A percentile compares a stretch with the other conserved stretches of the same genome.
These are phyloP conservation scores for Trichoderma citrinoviride DNA, from an alignment of 2,329 filamentous ascomycete genomes.

Conservation along the genomic window DNA sequence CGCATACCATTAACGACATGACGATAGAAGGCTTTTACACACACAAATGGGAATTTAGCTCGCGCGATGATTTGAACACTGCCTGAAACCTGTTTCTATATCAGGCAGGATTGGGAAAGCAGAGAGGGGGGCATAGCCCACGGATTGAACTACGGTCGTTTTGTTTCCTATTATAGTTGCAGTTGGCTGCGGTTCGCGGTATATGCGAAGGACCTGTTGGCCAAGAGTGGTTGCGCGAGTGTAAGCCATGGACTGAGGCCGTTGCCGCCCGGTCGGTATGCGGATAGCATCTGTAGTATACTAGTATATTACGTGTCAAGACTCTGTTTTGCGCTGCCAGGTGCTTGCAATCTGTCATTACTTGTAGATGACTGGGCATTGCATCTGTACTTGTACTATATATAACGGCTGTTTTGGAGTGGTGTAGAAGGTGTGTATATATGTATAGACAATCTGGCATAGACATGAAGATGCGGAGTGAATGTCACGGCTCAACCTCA, in stretches of 20 bases:
- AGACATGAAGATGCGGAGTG: too few species aligned
- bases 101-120: not conserved
- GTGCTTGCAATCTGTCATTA: too few species aligned
- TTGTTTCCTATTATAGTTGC: not conserved
- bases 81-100: not conserved
- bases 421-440: too few species aligned
- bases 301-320: too few species aligned
- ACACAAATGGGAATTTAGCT: constrained; percentile 7
- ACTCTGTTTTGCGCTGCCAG: too few species aligned
- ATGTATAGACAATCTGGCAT: too few species aligned
- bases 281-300: too few species aligned
- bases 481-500: too few species aligned
- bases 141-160: not conserved
- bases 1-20: constrained; percentile 9
- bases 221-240: not conserved
- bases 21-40: constrained; percentile 16
- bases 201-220: not conserved
- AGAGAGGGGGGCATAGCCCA: not conserved
- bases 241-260: not conserved
- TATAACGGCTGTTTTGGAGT: too few species aligned
- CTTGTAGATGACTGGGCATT: too few species aligned
- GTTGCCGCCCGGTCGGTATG: not conserved
- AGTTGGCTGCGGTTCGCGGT: not conserved
- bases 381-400: too few species aligned
- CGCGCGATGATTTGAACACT: constrained; percentile 5